These are phyloP conservation scores for Gomphus sp. DNA, from an alignment of 1,284 basidiomycete genomes.

Conservation along the genomic window DNA sequence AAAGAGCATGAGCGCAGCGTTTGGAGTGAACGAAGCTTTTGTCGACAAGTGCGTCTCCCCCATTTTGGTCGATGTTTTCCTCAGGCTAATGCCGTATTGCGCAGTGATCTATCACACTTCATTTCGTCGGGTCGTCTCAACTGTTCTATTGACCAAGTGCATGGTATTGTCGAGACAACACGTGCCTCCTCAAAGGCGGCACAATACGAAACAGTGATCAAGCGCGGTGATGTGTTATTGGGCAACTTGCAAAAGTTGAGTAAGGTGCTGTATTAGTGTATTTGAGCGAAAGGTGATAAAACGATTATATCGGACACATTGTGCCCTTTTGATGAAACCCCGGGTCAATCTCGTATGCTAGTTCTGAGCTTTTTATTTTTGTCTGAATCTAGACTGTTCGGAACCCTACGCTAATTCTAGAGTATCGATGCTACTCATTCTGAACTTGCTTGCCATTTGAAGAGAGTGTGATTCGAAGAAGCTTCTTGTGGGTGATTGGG, in stretches of 20 bases:
- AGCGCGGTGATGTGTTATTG: constrained; percentile 83
- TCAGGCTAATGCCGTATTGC: not conserved
- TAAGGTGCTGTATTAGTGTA: constrained; percentile 54
- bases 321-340: too few species aligned
- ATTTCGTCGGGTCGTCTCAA: constrained; percentile 87
- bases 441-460: too few species aligned
- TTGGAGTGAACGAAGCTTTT: constrained; percentile 85
- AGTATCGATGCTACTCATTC: too few species aligned
- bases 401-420: too few species aligned
- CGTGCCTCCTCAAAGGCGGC: constrained; percentile 79
- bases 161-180: constrained; percentile 92
- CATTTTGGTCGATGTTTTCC: too few species aligned
- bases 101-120: constrained; percentile 85
- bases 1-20: constrained; percentile 79
- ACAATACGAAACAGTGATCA: constrained; percentile 85
- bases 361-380: too few species aligned
- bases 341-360: too few species aligned
- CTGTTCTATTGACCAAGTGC: constrained; percentile 91
- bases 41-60: constrained; percentile 74
- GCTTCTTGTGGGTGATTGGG: too few species aligned
- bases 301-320: not conserved
- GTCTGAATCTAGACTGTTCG: too few species aligned
- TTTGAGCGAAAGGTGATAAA: not conserved
- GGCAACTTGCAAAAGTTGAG: constrained; percentile 70
- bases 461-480: too few species aligned